Percentiles rank a stretch among this genome's conserved stretches.
These are phyloP conservation scores for Toxicodendron radicans DNA, from an alignment of 345 rosid species.

Conservation along the genomic window DNA sequence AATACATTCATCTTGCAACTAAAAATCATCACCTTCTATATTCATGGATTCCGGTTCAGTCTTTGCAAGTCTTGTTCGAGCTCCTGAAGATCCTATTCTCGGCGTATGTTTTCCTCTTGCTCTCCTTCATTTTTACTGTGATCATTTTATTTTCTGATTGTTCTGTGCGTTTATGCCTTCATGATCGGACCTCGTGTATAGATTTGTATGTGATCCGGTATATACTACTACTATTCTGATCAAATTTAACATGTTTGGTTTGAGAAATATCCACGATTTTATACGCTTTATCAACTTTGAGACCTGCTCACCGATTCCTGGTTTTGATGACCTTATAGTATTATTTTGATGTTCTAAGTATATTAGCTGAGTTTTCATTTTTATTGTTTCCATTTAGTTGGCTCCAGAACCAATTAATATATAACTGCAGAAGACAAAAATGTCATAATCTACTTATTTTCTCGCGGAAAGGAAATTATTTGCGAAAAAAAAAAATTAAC, in stretches of 20 bases:
- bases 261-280: background rate
- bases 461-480: no score
- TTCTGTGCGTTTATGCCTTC: background rate
- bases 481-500: background rate
- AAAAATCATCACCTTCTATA: background rate
- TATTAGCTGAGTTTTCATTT: background rate
- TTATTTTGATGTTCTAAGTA: background rate
- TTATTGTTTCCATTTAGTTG: background rate
- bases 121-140: slow-evolving; percentile 1
- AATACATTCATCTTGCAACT: background rate
- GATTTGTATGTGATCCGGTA: background rate
- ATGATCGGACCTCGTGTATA: background rate
- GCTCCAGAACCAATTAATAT: background rate
- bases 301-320: background rate
- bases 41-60: slow-evolving; percentile 46
- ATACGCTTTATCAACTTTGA: background rate
- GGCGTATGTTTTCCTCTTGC: slow-evolving; percentile 40
- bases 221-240: slow-evolving; percentile 10
- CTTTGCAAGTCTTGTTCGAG: slow-evolving; percentile 43
- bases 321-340: background rate
- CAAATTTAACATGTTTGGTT: slow-evolving; percentile 8
- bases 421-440: background rate
- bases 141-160: background rate
- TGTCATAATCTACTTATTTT: background rate
- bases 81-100: slow-evolving; percentile 72